Percentiles rank a stretch among this genome's conserved stretches.
Conservation (phyloP, 192 early-diverging fungal genomes). For the Gonapodya sp. region DNA sequence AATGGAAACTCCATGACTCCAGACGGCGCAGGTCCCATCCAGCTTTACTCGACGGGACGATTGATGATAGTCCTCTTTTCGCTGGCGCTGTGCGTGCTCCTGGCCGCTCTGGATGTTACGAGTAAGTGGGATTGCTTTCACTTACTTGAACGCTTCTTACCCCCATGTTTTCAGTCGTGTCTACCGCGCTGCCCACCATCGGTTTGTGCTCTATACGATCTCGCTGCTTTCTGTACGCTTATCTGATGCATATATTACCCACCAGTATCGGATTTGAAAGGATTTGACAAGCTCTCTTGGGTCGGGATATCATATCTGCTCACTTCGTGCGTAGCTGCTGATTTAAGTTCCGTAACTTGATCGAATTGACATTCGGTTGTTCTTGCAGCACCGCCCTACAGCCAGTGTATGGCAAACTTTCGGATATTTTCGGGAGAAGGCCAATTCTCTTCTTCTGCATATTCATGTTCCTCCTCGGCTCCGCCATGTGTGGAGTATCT, state of each 20-base stretch:
- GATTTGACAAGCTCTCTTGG: not conserved
- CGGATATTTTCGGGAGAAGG: slow-evolving; percentile 36
- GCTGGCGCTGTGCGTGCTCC: not conserved
- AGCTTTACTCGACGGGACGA: slow-evolving; percentile 9
- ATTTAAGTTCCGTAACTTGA: not conserved
- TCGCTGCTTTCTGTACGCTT: not conserved
- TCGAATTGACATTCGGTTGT: not conserved
- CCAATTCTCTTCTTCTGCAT: slow-evolving; percentile 15
- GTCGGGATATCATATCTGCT: not conserved
- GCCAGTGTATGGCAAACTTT: slow-evolving; percentile 37
- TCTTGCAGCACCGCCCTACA: slow-evolving; percentile 25
- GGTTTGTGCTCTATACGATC: not conserved
- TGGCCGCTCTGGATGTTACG: slow-evolving; percentile 4
- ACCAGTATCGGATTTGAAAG: not conserved
- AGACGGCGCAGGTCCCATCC: too few relatives aligned
- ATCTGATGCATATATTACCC: not conserved
- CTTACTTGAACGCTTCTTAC: too few relatives aligned
- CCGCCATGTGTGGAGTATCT: slow-evolving; percentile 33
- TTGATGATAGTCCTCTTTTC: not conserved
- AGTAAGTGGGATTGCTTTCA: not conserved
- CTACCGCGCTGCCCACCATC: not conserved
- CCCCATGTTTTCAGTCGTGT: not conserved
- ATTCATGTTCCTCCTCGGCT: slow-evolving; percentile 27
- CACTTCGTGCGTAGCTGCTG: not conserved
- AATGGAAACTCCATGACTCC: too few relatives aligned